Conservation (phyloP, 1,284 basidiomycete genomes). For the Laetiporus sulphureus region DNA sequence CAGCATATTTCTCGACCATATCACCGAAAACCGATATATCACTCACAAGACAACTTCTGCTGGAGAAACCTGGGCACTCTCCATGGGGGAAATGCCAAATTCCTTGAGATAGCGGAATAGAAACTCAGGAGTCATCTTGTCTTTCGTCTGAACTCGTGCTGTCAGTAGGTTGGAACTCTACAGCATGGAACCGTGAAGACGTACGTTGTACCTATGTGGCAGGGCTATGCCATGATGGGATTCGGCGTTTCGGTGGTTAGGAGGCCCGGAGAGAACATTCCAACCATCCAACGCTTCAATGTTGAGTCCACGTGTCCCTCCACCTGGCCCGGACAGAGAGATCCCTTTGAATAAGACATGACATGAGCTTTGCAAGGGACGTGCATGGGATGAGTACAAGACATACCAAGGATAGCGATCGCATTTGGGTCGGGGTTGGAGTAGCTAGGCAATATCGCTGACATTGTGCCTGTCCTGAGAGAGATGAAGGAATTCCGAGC, state of each 20-base stretch:
- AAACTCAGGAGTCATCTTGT: conserved; percentile 24
- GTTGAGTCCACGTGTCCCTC: conserved; percentile 6
- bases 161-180: neutral
- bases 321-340: conserved; percentile 10
- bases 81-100: conserved; percentile 25
- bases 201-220: conserved; percentile 7
- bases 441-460: conserved; percentile 8
- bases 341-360: conserved; percentile 4
- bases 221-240: conserved; percentile 8
- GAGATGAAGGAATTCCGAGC: no score
- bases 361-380: neutral
- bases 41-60: conserved; percentile 17
- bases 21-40: neutral
- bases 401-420: conserved; percentile 7
- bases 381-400: neutral
- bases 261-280: conserved; percentile 8
- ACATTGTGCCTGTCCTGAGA: no score
- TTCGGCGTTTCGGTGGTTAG: conserved; percentile 11
- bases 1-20: no score
- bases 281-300: conserved; percentile 8
- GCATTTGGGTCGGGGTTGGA: conserved; percentile 6
- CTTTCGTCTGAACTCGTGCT: conserved; percentile 13
- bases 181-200: neutral
- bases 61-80: conserved; percentile 19
- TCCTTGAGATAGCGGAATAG: conserved; percentile 25